Conservation (phyloP, 257 asterid genomes). For the Paulownia fortunei region DNA sequence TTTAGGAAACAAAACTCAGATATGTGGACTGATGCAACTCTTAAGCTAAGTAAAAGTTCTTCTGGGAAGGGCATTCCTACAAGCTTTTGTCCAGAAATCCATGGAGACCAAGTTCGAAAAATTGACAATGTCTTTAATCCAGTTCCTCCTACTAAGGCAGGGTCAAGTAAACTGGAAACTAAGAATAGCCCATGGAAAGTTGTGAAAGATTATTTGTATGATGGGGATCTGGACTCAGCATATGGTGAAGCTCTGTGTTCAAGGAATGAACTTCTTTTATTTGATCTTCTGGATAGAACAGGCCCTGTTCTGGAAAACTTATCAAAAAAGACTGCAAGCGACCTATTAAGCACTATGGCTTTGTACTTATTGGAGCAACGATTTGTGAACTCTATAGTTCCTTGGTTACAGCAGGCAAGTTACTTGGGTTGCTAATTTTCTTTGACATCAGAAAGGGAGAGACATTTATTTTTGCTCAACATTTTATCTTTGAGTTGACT, state of each 20-base stretch:
- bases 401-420: slow-evolving; percentile 97
- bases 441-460: background rate
- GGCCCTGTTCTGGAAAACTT: slow-evolving; percentile 83
- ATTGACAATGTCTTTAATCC: slow-evolving; percentile 45
- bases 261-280: slow-evolving; percentile 70
- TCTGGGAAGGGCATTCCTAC: slow-evolving; percentile 47
- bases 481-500: background rate
- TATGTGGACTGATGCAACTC: slow-evolving; percentile 60
- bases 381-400: slow-evolving; percentile 70
- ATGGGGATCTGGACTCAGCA: slow-evolving; percentile 80
- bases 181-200: slow-evolving; percentile 59
- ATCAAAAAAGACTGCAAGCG: slow-evolving; percentile 68
- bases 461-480: background rate
- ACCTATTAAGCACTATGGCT: slow-evolving; percentile 67
- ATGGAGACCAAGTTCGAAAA: slow-evolving; percentile 54
- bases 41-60: slow-evolving; percentile 52
- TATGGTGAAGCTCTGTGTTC: slow-evolving; percentile 78
- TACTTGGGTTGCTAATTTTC: slow-evolving; percentile 16
- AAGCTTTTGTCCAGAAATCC: slow-evolving; percentile 45
- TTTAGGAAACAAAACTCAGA: slow-evolving; percentile 54
- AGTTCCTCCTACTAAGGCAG: slow-evolving; percentile 46
- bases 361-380: slow-evolving; percentile 70
- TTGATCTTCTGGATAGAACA: slow-evolving; percentile 89
- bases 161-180: slow-evolving; percentile 51
- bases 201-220: slow-evolving; percentile 56